Conservation (phyloP, 257 asterid species). For the Lycium ferocissimum region DNA sequence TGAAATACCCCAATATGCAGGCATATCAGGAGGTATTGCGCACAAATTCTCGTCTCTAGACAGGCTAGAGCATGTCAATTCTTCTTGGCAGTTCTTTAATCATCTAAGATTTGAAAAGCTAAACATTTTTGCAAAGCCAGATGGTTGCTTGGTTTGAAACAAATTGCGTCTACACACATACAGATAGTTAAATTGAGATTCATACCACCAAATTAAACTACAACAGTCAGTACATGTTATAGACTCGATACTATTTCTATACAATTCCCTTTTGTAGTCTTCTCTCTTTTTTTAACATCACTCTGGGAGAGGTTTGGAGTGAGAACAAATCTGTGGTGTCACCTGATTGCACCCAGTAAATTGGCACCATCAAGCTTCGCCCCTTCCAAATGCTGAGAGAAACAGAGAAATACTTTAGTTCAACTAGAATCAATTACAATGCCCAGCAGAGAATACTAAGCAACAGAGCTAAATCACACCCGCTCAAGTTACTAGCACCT, state of each 20-base stretch:
- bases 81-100: background rate
- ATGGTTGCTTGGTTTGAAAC: background rate
- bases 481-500: background rate
- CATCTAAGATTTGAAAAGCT: background rate
- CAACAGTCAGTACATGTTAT: background rate
- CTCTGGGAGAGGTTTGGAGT: background rate
- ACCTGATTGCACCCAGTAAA: slow-evolving; percentile 79
- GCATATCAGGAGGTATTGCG: background rate
- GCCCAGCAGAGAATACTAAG: background rate
- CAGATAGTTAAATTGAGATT: background rate
- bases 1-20: background rate
- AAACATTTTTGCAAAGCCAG: background rate
- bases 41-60: background rate
- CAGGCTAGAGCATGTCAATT: background rate
- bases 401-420: slow-evolving; percentile 19
- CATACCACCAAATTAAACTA: background rate
- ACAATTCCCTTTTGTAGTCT: background rate
- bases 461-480: background rate
- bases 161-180: background rate
- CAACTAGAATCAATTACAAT: background rate
- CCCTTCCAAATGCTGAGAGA: slow-evolving; percentile 73
- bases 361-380: slow-evolving; percentile 92
- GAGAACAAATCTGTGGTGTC: slow-evolving; percentile 22
- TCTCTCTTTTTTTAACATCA: background rate
- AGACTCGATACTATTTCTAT: background rate